Evolutionary conservation across 768 basidiomycete species (phyloP), one percentile per base, ranked within the genome.

Genomic region (Lactifluus echinatus): DNA sequence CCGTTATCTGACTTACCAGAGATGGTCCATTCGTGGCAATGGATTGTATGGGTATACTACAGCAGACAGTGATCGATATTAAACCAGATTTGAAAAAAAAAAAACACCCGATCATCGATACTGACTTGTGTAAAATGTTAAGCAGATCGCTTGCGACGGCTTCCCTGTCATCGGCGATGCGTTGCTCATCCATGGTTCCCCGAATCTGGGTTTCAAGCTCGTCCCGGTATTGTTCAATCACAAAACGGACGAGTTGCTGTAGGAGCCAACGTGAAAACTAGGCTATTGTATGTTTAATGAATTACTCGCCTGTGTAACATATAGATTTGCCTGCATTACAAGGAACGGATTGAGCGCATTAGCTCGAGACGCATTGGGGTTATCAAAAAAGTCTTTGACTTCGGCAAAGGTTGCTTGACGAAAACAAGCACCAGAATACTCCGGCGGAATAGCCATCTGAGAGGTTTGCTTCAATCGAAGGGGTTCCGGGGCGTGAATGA

Each of bases 231-330:
- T 93, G 92, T 63, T 93, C 87, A 51, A 90, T 88, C 60, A 94
- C 89, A 64, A 91, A 93, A 55, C 93, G 88, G 56, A 90, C 90
- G 48, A 93, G 80, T 91, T 94, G 92, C 90, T 94, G 63, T 40
- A 19, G 44, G 29, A 56, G 52, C 17, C 31, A 39, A 59, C 49
- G 45, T 51, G 37, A 53, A 43, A 31, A 45, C 31, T 12, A 17
- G 29, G 36, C 34, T 54, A 50, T 10, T 23, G 33, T 34, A 34
- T 42, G 45, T 29, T 23, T 40, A 51, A 44, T 26, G 40, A 17
- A 61, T n/a, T 50, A 53, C 78, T 58, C 61, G 87, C 91, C 80
- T 93, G 92, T 11, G 92, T 94, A 64, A 94, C 92, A 64, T 87
- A 94, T 40, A 95, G 75, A 66, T 95, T 95, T 34, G 87, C 88